A percentile compares a stretch with the other conserved stretches of the same genome.
Evolutionary conservation across 257 asterid genomes (phyloP).

Genomic region (Plectranthus barbatus): DNA sequence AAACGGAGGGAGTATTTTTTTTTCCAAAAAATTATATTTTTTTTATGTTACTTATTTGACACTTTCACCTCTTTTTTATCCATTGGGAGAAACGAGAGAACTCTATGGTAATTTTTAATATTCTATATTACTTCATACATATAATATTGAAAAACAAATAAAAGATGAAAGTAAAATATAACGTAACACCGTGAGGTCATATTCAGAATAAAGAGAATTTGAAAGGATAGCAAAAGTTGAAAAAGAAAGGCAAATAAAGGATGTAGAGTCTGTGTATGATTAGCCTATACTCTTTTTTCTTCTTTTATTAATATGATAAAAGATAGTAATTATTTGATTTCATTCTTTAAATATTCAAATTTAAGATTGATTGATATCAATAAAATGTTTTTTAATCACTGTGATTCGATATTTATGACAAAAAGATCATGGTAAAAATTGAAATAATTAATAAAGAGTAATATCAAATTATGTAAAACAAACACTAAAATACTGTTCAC

Average conservation of each 20-base stretch:
- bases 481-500: too few relatives aligned
- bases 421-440: too few relatives aligned
- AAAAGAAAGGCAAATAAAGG: constrained; percentile 8
- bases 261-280: background rate
- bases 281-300: background rate
- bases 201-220: constrained; percentile 1
- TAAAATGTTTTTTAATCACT: too few relatives aligned
- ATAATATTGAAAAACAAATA: too few relatives aligned
- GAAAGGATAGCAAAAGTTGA: constrained; percentile 7
- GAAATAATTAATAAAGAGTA: too few relatives aligned
- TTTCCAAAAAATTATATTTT: too few relatives aligned
- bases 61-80: background rate
- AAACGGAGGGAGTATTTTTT: too few relatives aligned
- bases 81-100: background rate
- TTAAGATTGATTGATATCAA: too few relatives aligned
- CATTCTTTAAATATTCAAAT: background rate
- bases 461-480: too few relatives aligned
- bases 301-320: constrained; percentile 3
- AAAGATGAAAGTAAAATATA: background rate
- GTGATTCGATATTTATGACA: too few relatives aligned
- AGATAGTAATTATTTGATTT: background rate
- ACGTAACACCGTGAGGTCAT: background rate
- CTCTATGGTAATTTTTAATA: background rate
- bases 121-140: too few relatives aligned
- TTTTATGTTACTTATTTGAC: too few relatives aligned